phyloP scores from a whole-genome alignment of 2,329 filamentous ascomycete genomes.

The Keithomyces neogunnii region DNA sequence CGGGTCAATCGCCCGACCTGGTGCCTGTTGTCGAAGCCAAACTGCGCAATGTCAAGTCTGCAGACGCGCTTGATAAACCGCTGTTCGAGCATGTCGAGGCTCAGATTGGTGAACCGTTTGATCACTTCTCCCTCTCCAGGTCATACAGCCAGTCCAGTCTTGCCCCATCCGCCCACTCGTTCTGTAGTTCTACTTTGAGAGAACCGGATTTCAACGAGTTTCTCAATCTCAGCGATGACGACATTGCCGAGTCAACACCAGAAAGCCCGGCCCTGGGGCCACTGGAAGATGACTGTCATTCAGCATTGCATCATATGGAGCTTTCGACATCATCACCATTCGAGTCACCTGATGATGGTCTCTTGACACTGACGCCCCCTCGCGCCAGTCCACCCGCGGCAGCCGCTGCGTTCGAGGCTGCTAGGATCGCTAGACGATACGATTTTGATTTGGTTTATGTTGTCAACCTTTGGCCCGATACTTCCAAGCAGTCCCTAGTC shows the following conservation, averaged over 20 bases:
- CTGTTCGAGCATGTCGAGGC: constrained; percentile 18
- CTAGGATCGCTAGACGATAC: constrained; percentile 46
- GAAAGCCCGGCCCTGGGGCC: constrained; percentile 11
- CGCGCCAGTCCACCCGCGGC: constrained; percentile 34
- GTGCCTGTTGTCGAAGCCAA: constrained; percentile 15
- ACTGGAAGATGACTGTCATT: constrained; percentile 3
- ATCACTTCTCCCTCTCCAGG: constrained; percentile 16
- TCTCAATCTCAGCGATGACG: constrained; percentile 45
- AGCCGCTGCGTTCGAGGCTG: constrained; percentile 44
- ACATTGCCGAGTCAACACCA: constrained; percentile 40
- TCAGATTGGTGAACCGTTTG: constrained; percentile 17
- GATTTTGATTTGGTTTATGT: constrained; percentile 52
- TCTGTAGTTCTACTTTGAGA: constrained; percentile 29
- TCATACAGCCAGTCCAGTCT: constrained; percentile 22
- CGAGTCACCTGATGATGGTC: constrained; percentile 18
- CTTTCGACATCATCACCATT: constrained; percentile 14
- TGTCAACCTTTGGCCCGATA: constrained; percentile 46
- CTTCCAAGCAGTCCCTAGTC: constrained; percentile 9
- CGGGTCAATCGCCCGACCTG: constrained; percentile 22
- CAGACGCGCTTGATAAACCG: constrained; percentile 19
- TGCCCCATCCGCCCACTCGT: constrained; percentile 19
- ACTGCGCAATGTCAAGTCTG: constrained; percentile 18
- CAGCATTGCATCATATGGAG: constrained; percentile 12
- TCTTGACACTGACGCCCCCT: constrained; percentile 37
- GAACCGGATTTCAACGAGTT: constrained; percentile 48